Evolutionary conservation across 2,329 filamentous ascomycete genomes (phyloP).

Genomic region (Fusarium nematophilum): DNA sequence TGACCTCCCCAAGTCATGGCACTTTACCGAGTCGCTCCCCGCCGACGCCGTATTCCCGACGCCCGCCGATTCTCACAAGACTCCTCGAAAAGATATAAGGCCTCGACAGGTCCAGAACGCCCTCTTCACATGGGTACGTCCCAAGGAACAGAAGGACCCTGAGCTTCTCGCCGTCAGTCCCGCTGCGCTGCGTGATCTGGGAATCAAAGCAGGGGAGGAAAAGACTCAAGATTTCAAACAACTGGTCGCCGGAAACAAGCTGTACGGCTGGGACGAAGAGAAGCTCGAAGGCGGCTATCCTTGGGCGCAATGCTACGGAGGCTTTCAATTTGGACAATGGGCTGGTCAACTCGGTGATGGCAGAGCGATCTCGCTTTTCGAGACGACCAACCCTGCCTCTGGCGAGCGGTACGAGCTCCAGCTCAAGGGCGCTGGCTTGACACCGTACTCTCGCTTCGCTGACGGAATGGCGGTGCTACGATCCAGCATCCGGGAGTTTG

Average conservation of each 20-base stretch:
- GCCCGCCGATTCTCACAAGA: slow-evolving; percentile 82
- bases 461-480: slow-evolving; percentile 94
- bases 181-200: slow-evolving; percentile 83
- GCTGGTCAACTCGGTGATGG: slow-evolving; percentile 96
- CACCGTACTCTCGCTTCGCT: slow-evolving; percentile 95
- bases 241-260: slow-evolving; percentile 83
- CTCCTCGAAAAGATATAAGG: slow-evolving; percentile 78
- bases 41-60: slow-evolving; percentile 83
- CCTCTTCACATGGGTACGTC: slow-evolving; percentile 90
- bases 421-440: slow-evolving; percentile 92
- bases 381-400: slow-evolving; percentile 80
- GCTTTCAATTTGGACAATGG: slow-evolving; percentile 85
- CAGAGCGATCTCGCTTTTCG: slow-evolving; percentile 92
- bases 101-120: slow-evolving; percentile 88
- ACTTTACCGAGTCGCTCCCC: slow-evolving; percentile 74
- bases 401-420: slow-evolving; percentile 88
- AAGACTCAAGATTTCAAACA: slow-evolving; percentile 79
- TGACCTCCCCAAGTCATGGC: slow-evolving; percentile 73
- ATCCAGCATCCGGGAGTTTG: slow-evolving; percentile 92
- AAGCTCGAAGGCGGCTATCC: slow-evolving; percentile 81
- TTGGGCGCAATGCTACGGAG: slow-evolving; percentile 98
- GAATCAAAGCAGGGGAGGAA: slow-evolving; percentile 75
- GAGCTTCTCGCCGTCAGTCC: slow-evolving; percentile 86
- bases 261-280: slow-evolving; percentile 81
- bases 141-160: slow-evolving; percentile 75